Conservation (phyloP, 73 alveolate species). For the Blepharisma stoltei region DNA sequence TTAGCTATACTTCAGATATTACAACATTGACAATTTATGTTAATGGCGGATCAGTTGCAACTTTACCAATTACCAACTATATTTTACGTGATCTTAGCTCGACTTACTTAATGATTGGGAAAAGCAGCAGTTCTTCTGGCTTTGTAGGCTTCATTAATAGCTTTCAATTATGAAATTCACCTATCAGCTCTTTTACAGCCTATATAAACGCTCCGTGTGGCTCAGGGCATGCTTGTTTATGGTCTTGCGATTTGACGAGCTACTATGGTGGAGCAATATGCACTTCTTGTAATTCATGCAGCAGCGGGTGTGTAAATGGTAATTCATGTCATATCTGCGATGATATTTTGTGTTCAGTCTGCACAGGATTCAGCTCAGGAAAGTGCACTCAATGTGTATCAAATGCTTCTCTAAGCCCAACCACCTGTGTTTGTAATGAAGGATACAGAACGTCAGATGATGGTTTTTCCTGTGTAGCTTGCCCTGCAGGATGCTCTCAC, state of each 20-base stretch:
- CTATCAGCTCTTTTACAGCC: not conserved
- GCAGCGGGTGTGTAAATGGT: not conserved
- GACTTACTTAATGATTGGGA: too few relatives aligned
- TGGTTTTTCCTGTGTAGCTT: not conserved
- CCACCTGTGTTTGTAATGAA: not conserved
- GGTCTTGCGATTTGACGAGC: not conserved
- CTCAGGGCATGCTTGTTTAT: not conserved
- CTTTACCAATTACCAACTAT: too few relatives aligned
- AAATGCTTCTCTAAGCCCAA: not conserved
- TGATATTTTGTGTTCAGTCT: not conserved
- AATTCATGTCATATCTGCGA: not conserved
- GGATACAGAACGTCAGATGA: not conserved
- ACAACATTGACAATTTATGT: too few relatives aligned
- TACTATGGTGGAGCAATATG: not conserved
- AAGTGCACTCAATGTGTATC: not conserved
- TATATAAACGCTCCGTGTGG: not conserved
- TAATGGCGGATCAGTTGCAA: too few relatives aligned
- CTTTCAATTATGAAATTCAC: too few relatives aligned
- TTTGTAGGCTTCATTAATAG: too few relatives aligned
- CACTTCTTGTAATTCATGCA: not conserved
- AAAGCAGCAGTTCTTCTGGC: too few relatives aligned
- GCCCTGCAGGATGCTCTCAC: not conserved
- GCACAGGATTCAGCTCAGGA: not conserved
- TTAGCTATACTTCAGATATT: too few relatives aligned
- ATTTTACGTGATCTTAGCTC: too few relatives aligned